Percentiles rank a stretch among this genome's conserved stretches.
Conservation (phyloP, 1,284 basidiomycete genomes). For the Pholiota adiposa region DNA sequence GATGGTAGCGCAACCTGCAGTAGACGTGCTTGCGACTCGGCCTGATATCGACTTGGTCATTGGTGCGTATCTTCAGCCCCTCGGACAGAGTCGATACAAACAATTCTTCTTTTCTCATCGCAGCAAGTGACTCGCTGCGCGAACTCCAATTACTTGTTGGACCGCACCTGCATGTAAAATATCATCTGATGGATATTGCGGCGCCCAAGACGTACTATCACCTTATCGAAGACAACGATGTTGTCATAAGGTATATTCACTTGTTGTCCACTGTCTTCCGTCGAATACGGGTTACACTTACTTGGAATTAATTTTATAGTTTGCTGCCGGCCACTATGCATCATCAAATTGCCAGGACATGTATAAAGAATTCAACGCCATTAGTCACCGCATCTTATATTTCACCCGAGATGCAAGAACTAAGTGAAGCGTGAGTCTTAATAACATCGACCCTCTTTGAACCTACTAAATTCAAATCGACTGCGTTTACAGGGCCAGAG, state of each 20-base stretch:
- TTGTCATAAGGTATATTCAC: constrained; percentile 50
- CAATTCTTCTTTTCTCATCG: too few species aligned
- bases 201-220: constrained; percentile 52
- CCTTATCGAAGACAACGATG: constrained; percentile 55
- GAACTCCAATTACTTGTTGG: constrained; percentile 65
- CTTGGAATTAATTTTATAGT: constrained; percentile 46
- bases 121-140: constrained; percentile 75
- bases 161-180: constrained; percentile 61
- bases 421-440: constrained; percentile 63
- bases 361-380: constrained; percentile 76
- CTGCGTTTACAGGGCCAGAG: constrained; percentile 72
- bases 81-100: too few species aligned
- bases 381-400: constrained; percentile 95
- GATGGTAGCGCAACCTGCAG: constrained; percentile 88
- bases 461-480: not conserved
- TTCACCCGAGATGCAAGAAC: constrained; percentile 75
- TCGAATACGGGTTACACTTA: not conserved
- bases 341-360: constrained; percentile 73
- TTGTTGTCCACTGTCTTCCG: not conserved
- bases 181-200: constrained; percentile 66
- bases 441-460: constrained; percentile 1
- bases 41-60: constrained; percentile 71
- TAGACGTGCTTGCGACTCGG: constrained; percentile 68
- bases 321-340: constrained; percentile 85
- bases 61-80: too few species aligned